These are phyloP conservation scores for Knoxia roxburghii DNA, from an alignment of 257 asterid genomes.

Conservation along the genomic window DNA sequence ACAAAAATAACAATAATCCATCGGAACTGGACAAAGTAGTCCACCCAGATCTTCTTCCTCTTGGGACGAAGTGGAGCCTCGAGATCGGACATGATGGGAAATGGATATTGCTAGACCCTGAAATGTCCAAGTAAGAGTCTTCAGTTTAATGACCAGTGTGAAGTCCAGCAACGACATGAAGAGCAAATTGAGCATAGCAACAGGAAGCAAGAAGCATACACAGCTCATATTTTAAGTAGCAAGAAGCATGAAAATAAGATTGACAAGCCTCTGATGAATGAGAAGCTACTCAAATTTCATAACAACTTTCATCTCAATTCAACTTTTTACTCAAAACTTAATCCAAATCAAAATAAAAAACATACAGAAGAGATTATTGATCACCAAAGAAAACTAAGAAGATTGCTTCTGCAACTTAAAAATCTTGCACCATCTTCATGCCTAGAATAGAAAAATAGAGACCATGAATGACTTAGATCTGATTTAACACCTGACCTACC, in stretches of 20 bases:
- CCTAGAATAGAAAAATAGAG: background rate
- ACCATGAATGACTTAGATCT: background rate
- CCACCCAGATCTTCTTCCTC: slow-evolving; percentile 84
- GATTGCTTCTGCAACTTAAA: background rate
- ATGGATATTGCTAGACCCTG: slow-evolving; percentile 8
- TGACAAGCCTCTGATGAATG: background rate
- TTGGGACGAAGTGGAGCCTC: slow-evolving; percentile 92
- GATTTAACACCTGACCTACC: no score
- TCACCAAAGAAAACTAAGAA: background rate
- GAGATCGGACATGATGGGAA: slow-evolving; percentile 64
- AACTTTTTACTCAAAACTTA: no score
- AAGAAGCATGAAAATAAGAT: background rate
- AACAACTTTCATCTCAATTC: no score
- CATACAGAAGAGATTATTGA: no score
- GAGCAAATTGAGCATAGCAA: background rate
- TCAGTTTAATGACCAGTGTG: background rate
- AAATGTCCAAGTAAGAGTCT: background rate
- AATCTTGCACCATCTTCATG: background rate
- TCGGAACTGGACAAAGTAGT: slow-evolving; percentile 74
- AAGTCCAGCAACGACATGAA: background rate
- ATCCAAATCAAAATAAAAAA: no score
- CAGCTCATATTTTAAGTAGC: background rate
- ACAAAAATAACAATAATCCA: slow-evolving; percentile 87
- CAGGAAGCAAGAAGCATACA: background rate
- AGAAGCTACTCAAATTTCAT: no score